These are phyloP conservation scores for Peterozyma xylosa DNA, from an alignment of 805 yeast genomes.

Conservation along the genomic window DNA sequence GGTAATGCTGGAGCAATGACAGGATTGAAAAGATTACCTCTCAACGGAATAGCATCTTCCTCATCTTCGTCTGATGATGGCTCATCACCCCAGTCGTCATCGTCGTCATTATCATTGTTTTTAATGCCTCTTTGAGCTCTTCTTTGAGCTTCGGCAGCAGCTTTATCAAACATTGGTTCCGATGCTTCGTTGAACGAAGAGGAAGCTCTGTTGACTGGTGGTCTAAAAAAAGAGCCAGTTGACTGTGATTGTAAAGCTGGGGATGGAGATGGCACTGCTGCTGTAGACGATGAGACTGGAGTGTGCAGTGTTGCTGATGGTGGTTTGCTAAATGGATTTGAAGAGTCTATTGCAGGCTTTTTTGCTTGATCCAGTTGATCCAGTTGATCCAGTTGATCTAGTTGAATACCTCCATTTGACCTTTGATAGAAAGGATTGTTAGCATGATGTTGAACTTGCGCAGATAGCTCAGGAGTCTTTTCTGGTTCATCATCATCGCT, in stretches of 20 bases:
- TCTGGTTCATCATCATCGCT: slow-evolving; percentile 23
- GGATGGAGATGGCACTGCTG: slow-evolving; percentile 8
- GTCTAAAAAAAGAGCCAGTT: slow-evolving; percentile 58
- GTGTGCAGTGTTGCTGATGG: slow-evolving; percentile 3
- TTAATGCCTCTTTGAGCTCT: slow-evolving; percentile 57
- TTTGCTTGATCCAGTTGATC: background rate
- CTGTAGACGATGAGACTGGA: background rate
- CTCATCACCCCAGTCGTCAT: slow-evolving; percentile 27
- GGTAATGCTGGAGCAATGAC: background rate
- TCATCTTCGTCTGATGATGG: slow-evolving; percentile 31
- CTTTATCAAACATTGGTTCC: slow-evolving; percentile 36
- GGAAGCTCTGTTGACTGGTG: slow-evolving; percentile 19
- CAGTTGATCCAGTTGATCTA: background rate
- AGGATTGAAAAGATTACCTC: slow-evolving; percentile 20
- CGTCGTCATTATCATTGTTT: slow-evolving; percentile 34
- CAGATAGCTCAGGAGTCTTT: slow-evolving; percentile 9
- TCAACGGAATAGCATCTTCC: slow-evolving; percentile 34
- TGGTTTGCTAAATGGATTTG: slow-evolving; percentile 7
- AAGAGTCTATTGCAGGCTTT: slow-evolving; percentile 1
- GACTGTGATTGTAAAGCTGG: slow-evolving; percentile 12
- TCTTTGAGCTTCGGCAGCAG: slow-evolving; percentile 63
- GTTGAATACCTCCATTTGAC: background rate
- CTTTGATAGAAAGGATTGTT: background rate
- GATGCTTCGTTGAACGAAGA: slow-evolving; percentile 14
- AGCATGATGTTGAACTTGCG: background rate